Conservation (phyloP, 2,329 filamentous ascomycete genomes). For the Verticillium zaregamsianum region DNA sequence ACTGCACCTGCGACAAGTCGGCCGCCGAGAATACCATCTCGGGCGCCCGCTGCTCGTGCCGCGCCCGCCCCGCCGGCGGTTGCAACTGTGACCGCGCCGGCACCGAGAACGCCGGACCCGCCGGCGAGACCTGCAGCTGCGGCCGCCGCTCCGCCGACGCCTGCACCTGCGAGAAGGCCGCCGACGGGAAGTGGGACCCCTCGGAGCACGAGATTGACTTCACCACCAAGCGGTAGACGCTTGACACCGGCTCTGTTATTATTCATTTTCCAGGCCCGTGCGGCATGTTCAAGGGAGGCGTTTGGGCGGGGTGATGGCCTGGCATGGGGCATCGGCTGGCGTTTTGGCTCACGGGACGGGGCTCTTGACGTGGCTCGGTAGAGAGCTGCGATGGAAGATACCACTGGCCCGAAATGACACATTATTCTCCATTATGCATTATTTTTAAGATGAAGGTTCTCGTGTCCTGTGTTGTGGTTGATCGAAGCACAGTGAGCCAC, state of each 20-base stretch:
- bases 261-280: no score
- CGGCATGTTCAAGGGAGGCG: neutral
- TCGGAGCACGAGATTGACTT: slow-evolving; percentile 76
- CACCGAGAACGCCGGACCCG: slow-evolving; percentile 61
- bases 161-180: slow-evolving; percentile 79
- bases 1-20: slow-evolving; percentile 82
- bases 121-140: slow-evolving; percentile 67
- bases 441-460: no score
- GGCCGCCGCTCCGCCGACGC: slow-evolving; percentile 66
- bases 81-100: slow-evolving; percentile 76
- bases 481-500: no score
- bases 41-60: slow-evolving; percentile 78
- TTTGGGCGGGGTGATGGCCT: neutral
- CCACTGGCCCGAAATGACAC: neutral
- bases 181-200: slow-evolving; percentile 57
- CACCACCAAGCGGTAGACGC: slow-evolving; percentile 58
- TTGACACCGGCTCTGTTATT: neutral
- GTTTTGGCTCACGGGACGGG: neutral
- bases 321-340: neutral
- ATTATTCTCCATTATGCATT: neutral
- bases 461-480: no score
- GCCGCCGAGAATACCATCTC: slow-evolving; percentile 67
- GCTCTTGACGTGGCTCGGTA: neutral
- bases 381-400: neutral
- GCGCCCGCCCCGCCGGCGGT: slow-evolving; percentile 70